These are phyloP conservation scores for Helianthus annuus DNA, from an alignment of 129 eudicot genomes.

Conservation along the genomic window HanXRQr2.0-SUNRISE NC_035449.2:192480877-192481376, in stretches of 20 bases:
- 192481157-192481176: conserved; percentile 3
- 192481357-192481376: too few relatives aligned
- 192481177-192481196: not conserved
- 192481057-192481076: conserved; percentile 2
- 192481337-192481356: too few relatives aligned
- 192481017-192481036: conserved; percentile 31
- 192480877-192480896: too few relatives aligned
- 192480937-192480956: too few relatives aligned
- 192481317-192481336: too few relatives aligned
- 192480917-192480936: too few relatives aligned
- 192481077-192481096: not conserved
- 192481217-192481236: not conserved
- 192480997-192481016: conserved; percentile 19
- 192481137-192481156: not conserved
- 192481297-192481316: not conserved
- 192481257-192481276: too few relatives aligned
- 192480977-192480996: not conserved
- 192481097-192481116: not conserved
- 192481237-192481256: too few relatives aligned
- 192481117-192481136: not conserved
- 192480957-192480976: too few relatives aligned
- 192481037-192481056: conserved; percentile 10
- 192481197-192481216: not conserved
- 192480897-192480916: too few relatives aligned
- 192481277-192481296: too few relatives aligned